Base-by-base conservation (phyloP, 1,284 basidiomycete genomes). In the Porodaedalea pini region DNA sequence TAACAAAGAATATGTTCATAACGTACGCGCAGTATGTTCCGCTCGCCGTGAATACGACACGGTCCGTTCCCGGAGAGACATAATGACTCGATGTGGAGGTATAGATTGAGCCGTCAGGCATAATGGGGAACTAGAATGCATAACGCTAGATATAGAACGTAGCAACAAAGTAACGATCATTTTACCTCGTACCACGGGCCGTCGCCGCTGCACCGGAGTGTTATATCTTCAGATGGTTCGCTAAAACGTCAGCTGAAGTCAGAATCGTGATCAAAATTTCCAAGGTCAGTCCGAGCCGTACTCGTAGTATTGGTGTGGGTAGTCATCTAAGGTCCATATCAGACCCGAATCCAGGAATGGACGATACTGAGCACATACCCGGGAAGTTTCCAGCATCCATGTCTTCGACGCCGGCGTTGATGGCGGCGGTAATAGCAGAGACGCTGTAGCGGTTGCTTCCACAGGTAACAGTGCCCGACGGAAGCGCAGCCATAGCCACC, bases 11-110 rank as follows among this genome's bases (percentile, higher is more conserved):
- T 23, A 55, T 31, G 8, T 32, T 19, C 29, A 13, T 27, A 5
- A 55, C 59, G 37, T 27, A 61, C 65, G 67, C 67, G 65, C 66
- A 68, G 56, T 68, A 68, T n/a, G 64, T 66, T 2, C 67, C 66
- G 48, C 53, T 59, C n/a, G 58, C 51, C 41, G 64, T 65, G 59
- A 67, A 67, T 48, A 68, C 60, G 53, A 67, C 67, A 51, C 67
- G 66, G 56, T 68, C 67, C 10, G 67, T 65, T n/a, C 67, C 67
- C 19, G 67, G 67, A 5, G 64, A 66, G 15, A 54, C 50, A 36
- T 61, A 61, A 15, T 61, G n/a, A 27, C 53, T 61, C 43, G 52
- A 49, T 7, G 60, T 50, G 52, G 62, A 65, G 21, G 58, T 63
- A 62, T 68, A 68, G 62, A 67, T 64, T 40, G 51, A 32, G 36